These are phyloP conservation scores for Aspergillus aculeatus DNA, from an alignment of 2,329 filamentous ascomycete species.

Conservation along the genomic window DNA sequence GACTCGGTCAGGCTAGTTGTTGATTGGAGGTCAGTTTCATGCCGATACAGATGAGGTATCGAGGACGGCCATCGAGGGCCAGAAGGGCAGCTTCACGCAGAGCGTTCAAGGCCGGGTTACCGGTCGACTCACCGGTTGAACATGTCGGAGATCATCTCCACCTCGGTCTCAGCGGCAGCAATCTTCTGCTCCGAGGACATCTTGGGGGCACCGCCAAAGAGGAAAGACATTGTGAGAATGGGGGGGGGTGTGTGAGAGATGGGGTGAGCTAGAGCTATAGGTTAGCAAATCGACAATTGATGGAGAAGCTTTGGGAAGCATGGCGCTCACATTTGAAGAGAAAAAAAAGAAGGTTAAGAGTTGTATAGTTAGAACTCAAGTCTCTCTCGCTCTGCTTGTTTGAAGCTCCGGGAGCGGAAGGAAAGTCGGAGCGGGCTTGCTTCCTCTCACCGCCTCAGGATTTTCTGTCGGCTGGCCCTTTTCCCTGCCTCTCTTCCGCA, in stretches of 20 bases:
- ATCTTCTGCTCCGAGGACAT: conserved; percentile 97
- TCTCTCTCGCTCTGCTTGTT: conserved; percentile 3
- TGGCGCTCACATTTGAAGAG: neutral
- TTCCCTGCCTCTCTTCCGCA: conserved; percentile 8
- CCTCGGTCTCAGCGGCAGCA: conserved; percentile 90
- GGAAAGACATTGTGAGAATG: conserved; percentile 63
- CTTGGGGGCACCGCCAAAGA: conserved; percentile 72
- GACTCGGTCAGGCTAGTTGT: conserved; percentile 71
- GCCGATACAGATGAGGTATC: neutral
- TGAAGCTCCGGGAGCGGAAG: conserved; percentile 14
- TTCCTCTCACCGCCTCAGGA: conserved; percentile 17
- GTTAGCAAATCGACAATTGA: neutral
- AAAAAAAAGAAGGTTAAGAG: neutral
- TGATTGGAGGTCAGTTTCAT: conserved; percentile 1
- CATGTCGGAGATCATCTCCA: conserved; percentile 97
- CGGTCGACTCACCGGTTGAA: conserved; percentile 75
- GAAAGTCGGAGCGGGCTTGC: conserved; percentile 7
- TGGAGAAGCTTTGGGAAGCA: neutral
- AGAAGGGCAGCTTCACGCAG: neutral
- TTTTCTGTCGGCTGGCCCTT: conserved; percentile 14
- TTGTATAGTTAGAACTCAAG: neutral
- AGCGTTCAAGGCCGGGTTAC: neutral
- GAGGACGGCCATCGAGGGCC: neutral
- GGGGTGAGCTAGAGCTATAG: neutral
- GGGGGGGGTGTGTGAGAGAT: conserved; percentile 1